Percentiles rank a stretch among this genome's conserved stretches.
Evolutionary conservation across 1,284 basidiomycete species (phyloP).

Genomic region (Mycena sp.): DNA sequence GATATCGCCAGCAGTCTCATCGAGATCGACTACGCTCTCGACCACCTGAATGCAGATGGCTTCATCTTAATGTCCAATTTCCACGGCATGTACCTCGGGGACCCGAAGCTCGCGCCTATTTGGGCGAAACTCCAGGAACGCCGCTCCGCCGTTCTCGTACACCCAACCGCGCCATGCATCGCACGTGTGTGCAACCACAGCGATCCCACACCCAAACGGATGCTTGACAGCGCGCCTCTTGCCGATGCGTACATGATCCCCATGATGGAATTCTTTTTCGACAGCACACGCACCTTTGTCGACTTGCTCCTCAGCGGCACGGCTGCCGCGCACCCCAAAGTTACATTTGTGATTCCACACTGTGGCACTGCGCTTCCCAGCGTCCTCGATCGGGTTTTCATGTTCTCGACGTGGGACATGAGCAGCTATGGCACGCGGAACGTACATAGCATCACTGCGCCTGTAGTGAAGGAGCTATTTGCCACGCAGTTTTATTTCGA

Average conservation of each 20-base stretch:
- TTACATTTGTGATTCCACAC: conserved; percentile 18
- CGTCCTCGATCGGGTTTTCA: conserved; percentile 11
- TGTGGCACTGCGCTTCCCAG: conserved; percentile 20
- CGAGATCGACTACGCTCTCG: conserved; percentile 17
- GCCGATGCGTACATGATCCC: conserved; percentile 5
- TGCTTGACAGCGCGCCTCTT: conserved; percentile 2
- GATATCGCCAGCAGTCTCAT: conserved; percentile 13
- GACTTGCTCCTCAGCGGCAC: conserved; percentile 21
- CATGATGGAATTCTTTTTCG: conserved; percentile 20
- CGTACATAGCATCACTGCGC: background rate
- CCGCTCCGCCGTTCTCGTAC: conserved; percentile 2
- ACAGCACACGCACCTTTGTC: conserved; percentile 20
- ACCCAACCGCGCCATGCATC: conserved; percentile 11
- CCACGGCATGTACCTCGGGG: conserved; percentile 20
- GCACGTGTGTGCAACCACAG: background rate
- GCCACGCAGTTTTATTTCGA: conserved; percentile 15
- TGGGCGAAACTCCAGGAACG: conserved; percentile 16
- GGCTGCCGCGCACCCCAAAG: conserved; percentile 12
- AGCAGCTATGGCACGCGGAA: background rate
- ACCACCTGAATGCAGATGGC: conserved; percentile 11
- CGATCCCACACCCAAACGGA: background rate
- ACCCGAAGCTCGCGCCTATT: conserved; percentile 6
- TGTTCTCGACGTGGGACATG: background rate
- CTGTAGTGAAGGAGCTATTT: conserved; percentile 10
- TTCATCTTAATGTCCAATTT: conserved; percentile 7